Conservation (phyloP, 1,284 basidiomycete genomes). For the Meripilus lineatus region DNA sequence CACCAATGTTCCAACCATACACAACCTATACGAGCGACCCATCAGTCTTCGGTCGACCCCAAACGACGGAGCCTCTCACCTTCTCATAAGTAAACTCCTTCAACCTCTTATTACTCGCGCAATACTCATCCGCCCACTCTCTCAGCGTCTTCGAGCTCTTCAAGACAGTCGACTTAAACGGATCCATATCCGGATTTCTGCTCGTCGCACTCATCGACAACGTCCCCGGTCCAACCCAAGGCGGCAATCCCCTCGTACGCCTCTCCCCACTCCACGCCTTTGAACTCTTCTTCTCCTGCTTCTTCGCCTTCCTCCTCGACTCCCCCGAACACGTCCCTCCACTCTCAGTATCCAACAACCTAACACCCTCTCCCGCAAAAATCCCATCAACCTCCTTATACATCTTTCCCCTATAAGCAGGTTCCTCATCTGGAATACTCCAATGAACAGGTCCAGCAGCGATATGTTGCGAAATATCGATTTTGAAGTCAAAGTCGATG, state of each 20-base stretch:
- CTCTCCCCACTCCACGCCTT: constrained; percentile 18
- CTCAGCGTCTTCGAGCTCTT: constrained; percentile 50
- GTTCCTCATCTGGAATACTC: constrained; percentile 30
- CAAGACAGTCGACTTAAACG: constrained; percentile 20
- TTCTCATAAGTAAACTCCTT: constrained; percentile 67
- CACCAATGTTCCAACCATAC: constrained; percentile 66
- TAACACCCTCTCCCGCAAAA: constrained; percentile 4
- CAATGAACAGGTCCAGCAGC: constrained; percentile 26
- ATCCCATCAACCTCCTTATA: constrained; percentile 21
- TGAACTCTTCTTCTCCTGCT: constrained; percentile 20
- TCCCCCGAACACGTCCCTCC: constrained; percentile 8
- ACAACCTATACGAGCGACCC: constrained; percentile 35
- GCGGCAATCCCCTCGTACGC: constrained; percentile 22
- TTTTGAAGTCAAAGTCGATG: constrained; percentile 61
- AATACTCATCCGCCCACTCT: constrained; percentile 71
- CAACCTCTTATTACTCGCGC: constrained; percentile 49
- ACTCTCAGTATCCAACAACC: constrained; percentile 11
- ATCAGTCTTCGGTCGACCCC: neutral
- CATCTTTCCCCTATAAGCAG: constrained; percentile 32
- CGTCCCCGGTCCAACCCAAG: constrained; percentile 23
- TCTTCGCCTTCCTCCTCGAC: constrained; percentile 16
- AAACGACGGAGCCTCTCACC: constrained; percentile 24
- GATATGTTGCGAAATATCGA: constrained; percentile 39
- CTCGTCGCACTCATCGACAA: neutral
- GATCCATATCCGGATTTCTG: constrained; percentile 1